Percentiles rank a stretch among this genome's conserved stretches.
Conservation (phyloP, 768 basidiomycete genomes). For the Boletus rubropictus region DNA sequence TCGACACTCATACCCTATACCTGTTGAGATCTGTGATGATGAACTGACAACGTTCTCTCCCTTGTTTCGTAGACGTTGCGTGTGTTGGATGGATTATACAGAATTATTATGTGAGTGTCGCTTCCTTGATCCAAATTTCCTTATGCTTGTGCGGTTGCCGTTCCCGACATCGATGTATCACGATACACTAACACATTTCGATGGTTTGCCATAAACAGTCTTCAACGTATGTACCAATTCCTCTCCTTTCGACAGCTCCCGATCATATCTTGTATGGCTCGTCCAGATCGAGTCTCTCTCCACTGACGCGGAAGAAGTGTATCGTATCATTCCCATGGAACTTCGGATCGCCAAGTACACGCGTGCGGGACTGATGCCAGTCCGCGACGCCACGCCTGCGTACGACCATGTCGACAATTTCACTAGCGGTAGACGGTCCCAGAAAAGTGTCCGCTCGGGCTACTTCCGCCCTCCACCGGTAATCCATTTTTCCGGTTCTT, state of each 20-base stretch:
- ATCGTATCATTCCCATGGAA: conserved; percentile 49
- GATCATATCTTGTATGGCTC: conserved; percentile 13
- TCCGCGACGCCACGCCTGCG: conserved; percentile 7
- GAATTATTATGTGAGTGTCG: conserved; percentile 45
- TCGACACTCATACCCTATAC: not conserved
- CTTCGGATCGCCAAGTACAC: conserved; percentile 39
- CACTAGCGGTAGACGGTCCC: not conserved
- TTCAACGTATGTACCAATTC: conserved; percentile 17
- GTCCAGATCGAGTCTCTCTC: conserved; percentile 28
- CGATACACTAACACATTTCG: not conserved
- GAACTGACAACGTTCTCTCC: conserved; percentile 3
- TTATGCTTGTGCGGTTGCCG: too few relatives aligned
- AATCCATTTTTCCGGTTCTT: conserved; percentile 46
- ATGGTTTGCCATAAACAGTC: conserved; percentile 7
- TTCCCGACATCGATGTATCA: not conserved
- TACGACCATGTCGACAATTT: conserved; percentile 15
- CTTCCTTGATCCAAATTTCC: not conserved
- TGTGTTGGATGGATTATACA: conserved; percentile 56
- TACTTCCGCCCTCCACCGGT: conserved; percentile 38
- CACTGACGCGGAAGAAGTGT: conserved; percentile 37
- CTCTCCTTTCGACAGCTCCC: not conserved
- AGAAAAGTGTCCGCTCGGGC: conserved; percentile 16
- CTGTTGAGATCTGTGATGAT: not conserved
- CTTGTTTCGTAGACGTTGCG: conserved; percentile 37
- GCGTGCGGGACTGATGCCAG: conserved; percentile 18